Conservation (phyloP, 2,329 filamentous ascomycete genomes). For the Talaromyces sp. region DNA sequence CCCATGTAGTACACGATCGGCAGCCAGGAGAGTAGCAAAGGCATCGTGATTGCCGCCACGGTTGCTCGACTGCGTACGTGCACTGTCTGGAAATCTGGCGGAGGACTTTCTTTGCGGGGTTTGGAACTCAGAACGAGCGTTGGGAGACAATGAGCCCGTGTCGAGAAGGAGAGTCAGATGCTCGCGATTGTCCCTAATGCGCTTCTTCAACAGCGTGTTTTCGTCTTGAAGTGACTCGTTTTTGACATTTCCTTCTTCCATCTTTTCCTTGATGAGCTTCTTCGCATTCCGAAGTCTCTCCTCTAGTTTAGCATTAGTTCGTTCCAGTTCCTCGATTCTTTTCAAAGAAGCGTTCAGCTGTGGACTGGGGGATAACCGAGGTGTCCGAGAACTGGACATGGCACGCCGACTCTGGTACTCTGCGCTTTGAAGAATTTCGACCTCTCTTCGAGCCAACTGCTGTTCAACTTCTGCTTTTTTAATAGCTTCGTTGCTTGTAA, state of each 20-base stretch:
- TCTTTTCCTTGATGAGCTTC: slow-evolving; percentile 71
- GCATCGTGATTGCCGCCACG: slow-evolving; percentile 54
- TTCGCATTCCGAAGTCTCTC: slow-evolving; percentile 67
- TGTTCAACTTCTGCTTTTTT: slow-evolving; percentile 87
- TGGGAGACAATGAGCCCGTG: slow-evolving; percentile 61
- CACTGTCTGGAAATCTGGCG: slow-evolving; percentile 34
- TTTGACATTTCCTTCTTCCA: slow-evolving; percentile 72
- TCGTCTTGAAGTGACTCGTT: slow-evolving; percentile 66
- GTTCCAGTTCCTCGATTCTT: slow-evolving; percentile 60
- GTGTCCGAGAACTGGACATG: slow-evolving; percentile 43
- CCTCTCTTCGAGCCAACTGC: slow-evolving; percentile 81
- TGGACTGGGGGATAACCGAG: slow-evolving; percentile 33
- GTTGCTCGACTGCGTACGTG: slow-evolving; percentile 33
- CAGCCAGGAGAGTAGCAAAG: slow-evolving; percentile 70
- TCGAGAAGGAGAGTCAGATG: slow-evolving; percentile 75
- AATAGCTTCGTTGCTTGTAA: slow-evolving; percentile 78
- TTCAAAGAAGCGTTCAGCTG: slow-evolving; percentile 56
- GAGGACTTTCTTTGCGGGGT: slow-evolving; percentile 37
- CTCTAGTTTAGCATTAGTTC: slow-evolving; percentile 59
- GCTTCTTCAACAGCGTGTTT: slow-evolving; percentile 68
- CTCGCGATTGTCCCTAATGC: slow-evolving; percentile 84
- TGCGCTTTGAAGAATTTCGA: slow-evolving; percentile 71
- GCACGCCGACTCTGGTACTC: slow-evolving; percentile 62
- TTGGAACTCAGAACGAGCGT: slow-evolving; percentile 49
- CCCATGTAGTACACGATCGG: slow-evolving; percentile 70